Percentiles rank a stretch among this genome's conserved stretches.
Evolutionary conservation across 306 rosid genomes (phyloP).

Genomic region (Vigna trinervia): DNA sequence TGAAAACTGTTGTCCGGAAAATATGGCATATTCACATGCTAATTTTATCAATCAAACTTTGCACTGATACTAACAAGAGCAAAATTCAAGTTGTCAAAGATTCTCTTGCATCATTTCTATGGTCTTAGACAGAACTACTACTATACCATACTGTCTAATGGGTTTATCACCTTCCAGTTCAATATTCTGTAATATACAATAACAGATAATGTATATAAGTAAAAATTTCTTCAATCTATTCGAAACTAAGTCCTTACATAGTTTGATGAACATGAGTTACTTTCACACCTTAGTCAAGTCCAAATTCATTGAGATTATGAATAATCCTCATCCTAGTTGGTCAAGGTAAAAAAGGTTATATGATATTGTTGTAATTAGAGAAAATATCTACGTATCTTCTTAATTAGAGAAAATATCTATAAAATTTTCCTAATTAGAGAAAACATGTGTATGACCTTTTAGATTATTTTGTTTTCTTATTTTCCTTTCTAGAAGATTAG

Average conservation of each 20-base stretch:
- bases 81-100: neutral
- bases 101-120: neutral
- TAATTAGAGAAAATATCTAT: too few relatives aligned
- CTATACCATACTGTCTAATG: neutral
- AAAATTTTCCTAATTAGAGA: too few relatives aligned
- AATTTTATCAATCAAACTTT: slow-evolving; percentile 17
- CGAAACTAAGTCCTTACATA: neutral
- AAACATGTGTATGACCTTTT: too few relatives aligned
- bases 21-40: neutral
- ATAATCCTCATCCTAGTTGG: neutral
- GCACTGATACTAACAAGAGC: neutral
- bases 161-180: slow-evolving; percentile 22
- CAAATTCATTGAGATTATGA: too few relatives aligned
- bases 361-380: neutral
- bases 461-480: too few relatives aligned
- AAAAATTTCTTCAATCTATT: slow-evolving; percentile 10
- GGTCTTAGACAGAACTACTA: neutral
- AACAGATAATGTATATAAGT: neutral
- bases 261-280: too few relatives aligned
- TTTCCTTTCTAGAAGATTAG: too few relatives aligned
- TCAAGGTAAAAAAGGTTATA: neutral
- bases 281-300: too few relatives aligned
- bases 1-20: neutral
- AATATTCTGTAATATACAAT: neutral
- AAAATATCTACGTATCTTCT: too few relatives aligned